These are phyloP conservation scores for Chalciporus sphaerocephalus DNA, from an alignment of 768 basidiomycete genomes.

Conservation along the genomic window DNA sequence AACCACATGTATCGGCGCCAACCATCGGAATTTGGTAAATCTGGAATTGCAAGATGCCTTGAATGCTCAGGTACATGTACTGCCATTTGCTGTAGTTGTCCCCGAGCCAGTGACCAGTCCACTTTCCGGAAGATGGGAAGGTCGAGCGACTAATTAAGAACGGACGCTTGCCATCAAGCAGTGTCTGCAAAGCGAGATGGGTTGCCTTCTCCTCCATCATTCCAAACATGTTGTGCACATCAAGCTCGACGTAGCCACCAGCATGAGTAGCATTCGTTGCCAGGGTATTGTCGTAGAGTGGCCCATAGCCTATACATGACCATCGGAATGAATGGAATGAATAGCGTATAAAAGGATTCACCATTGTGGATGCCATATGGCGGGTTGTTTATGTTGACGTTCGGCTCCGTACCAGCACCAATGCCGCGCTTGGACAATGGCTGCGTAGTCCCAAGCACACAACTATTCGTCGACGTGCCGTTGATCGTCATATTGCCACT, in stretches of 20 bases:
- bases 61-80: conserved; percentile 65
- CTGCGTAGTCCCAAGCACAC: conserved; percentile 14
- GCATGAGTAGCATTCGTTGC: conserved; percentile 71
- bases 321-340: background rate
- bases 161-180: conserved; percentile 58
- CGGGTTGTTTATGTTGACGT: conserved; percentile 51
- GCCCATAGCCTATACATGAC: conserved; percentile 40
- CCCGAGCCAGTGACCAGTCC: conserved; percentile 75
- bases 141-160: conserved; percentile 71
- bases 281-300: conserved; percentile 51
- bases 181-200: conserved; percentile 49
- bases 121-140: conserved; percentile 62
- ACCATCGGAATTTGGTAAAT: conserved; percentile 82
- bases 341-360: conserved; percentile 20
- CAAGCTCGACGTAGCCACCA: conserved; percentile 57
- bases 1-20: conserved; percentile 61
- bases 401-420: conserved; percentile 46
- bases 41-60: conserved; percentile 79
- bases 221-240: conserved; percentile 69
- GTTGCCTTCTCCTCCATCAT: conserved; percentile 68
- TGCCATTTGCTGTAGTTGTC: conserved; percentile 77
- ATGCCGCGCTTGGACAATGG: conserved; percentile 40
- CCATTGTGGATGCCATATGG: conserved; percentile 74
- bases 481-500: conserved; percentile 76
- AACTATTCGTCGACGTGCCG: conserved; percentile 52